Base-by-base conservation (phyloP, 139 green algal genomes). In the Cymbomonas tetramitiformis region DNA sequence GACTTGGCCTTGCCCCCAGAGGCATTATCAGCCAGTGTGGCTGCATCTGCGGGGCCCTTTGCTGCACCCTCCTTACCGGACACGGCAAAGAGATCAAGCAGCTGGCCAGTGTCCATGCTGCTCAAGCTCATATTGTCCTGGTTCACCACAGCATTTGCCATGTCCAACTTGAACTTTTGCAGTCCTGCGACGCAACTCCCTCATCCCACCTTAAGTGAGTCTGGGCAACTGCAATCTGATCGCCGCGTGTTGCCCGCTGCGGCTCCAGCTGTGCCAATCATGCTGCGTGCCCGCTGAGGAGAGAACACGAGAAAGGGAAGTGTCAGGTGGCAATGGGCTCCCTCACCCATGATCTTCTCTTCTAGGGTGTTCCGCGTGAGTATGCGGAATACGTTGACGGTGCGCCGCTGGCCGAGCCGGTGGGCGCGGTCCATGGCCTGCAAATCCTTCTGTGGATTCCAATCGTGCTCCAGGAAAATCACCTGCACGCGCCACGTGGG, bases 401-500 rank as follows among this genome's bases (percentile, higher is more conserved):
- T 85, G 26, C 83, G 76, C 7, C 62, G 72, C 80, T 98, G 91
- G 1, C 91, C 91, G 40, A 98, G 81, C 1, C 91, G 72, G 73
- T 98, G 91, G 10, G 90, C 91, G 5, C 91, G 82, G 72, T 98
- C 91, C 91, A 98, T 30, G 49, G 75, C 83, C 83, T 95, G 88
- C 70, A 97, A 70, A 66, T 98, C 91, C 38, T 86, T 86, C 83
- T 90, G 87, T 18, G 91, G 91, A 75, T 98, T 98, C 88, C 88
- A 98, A 68, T 97, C 90, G 64, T 98, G 91, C 75, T 98, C 91
- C 64, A 97, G 52, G 69, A 98, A 98, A 30, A 98, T 77, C 36
- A 98, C n/a, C n/a, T n/a, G n/a, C n/a, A n/a, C n/a, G n/a, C n/a
- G n/a, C n/a, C n/a, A n/a, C n/a, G n/a, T n/a, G n/a, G n/a, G n/a